phyloP scores from a whole-genome alignment of 2,329 filamentous ascomycete species.

The Anisogramma anomala region DNA sequence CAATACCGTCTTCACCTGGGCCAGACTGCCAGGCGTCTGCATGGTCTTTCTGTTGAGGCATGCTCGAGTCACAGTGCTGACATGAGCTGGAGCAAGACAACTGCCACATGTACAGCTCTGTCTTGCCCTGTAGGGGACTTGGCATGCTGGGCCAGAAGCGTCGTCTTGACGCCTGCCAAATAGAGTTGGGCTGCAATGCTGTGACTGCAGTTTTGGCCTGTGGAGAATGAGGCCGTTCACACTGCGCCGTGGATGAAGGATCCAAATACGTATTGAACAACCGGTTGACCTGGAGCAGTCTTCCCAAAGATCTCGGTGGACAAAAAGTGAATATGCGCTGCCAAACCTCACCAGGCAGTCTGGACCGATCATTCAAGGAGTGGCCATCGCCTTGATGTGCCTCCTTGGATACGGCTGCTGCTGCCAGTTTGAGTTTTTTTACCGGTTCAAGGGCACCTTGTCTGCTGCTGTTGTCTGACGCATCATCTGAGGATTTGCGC shows the following conservation, averaged over 20 bases:
- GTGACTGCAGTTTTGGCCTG: slow-evolving; percentile 25
- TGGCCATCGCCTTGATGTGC: slow-evolving; percentile 5
- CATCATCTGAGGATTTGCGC: slow-evolving; percentile 18
- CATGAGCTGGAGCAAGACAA: slow-evolving; percentile 52
- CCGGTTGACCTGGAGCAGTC: slow-evolving; percentile 55
- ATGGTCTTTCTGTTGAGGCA: slow-evolving; percentile 17
- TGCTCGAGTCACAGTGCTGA: slow-evolving; percentile 48
- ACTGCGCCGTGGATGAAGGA: slow-evolving; percentile 27
- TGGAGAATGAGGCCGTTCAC: slow-evolving; percentile 19
- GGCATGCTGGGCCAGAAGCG: slow-evolving; percentile 56
- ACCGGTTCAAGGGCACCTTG: slow-evolving; percentile 2
- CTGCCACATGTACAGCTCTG: slow-evolving; percentile 68
- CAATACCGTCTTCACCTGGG: slow-evolving; percentile 48
- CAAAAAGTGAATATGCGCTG: slow-evolving; percentile 58
- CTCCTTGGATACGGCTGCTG: background rate
- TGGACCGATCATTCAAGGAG: slow-evolving; percentile 17
- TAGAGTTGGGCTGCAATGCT: slow-evolving; percentile 44
- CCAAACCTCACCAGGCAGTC: slow-evolving; percentile 53
- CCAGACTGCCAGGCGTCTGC: slow-evolving; percentile 45
- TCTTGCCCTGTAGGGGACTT: slow-evolving; percentile 49
- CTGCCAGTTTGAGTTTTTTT: slow-evolving; percentile 22
- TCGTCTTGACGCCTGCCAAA: slow-evolving; percentile 62
- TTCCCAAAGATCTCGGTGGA: slow-evolving; percentile 51
- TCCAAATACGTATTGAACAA: slow-evolving; percentile 51
- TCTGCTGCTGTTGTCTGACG: slow-evolving; percentile 1